Evolutionary conservation across 23 red algal genomes (phyloP).

Genomic region (Gracilaria caudata): DNA sequence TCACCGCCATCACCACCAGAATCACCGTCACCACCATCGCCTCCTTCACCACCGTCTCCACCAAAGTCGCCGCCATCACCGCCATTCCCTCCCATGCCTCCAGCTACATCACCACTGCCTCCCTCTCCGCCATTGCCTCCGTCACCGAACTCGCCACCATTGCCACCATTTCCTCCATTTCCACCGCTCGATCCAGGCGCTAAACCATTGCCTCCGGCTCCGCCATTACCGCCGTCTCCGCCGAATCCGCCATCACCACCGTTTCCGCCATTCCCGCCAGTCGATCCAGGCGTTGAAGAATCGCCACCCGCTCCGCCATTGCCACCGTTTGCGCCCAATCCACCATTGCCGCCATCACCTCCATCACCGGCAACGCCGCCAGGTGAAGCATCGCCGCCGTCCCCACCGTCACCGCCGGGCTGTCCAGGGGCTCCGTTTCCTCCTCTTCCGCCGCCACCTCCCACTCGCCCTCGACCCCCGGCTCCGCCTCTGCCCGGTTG

Average conservation of each 20-base stretch:
- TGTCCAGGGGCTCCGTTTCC: not conserved
- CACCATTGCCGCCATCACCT: conserved; percentile 24
- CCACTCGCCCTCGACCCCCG: not conserved
- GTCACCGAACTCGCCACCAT: not conserved
- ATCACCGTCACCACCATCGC: too few species aligned
- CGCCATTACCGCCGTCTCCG: conserved; percentile 6
- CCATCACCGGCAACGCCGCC: conserved; percentile 9
- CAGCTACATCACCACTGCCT: too few species aligned
- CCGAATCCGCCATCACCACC: not conserved
- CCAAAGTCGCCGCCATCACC: conserved; percentile 1
- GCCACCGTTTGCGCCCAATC: not conserved
- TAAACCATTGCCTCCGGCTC: not conserved
- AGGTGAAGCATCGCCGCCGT: not conserved
- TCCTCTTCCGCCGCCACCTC: conserved; percentile 6
- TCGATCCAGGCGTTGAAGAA: not conserved
- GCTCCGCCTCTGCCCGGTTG: conserved; percentile 3
- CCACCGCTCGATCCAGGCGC: not conserved
- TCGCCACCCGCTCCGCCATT: conserved; percentile 10
- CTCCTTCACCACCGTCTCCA: not conserved
- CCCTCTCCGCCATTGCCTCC: conserved; percentile 2
- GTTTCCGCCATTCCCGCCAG: not conserved
- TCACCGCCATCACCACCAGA: not conserved
- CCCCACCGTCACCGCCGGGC: conserved; percentile 1
- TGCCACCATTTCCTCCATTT: conserved; percentile 18
- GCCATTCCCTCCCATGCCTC: conserved; percentile 8